Percentiles rank a stretch among this genome's conserved stretches.
phyloP scores from a whole-genome alignment of 2,329 filamentous ascomycete species.

The Pezicula radicicola region DNA sequence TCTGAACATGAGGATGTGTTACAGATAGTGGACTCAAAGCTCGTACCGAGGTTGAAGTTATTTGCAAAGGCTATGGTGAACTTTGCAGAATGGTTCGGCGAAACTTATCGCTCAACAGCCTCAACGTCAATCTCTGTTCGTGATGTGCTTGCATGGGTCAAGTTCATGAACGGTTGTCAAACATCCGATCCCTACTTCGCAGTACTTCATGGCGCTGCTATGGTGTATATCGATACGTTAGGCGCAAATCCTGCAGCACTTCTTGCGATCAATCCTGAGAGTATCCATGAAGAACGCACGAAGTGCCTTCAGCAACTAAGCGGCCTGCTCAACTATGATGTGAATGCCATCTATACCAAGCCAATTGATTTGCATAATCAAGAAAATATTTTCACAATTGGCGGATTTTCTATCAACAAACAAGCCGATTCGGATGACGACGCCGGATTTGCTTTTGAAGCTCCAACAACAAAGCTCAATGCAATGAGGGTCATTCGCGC shows the following conservation, averaged over 20 bases:
- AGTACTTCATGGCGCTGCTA: constrained; percentile 82
- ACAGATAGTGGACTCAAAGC: constrained; percentile 79
- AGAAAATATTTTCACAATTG: constrained; percentile 59
- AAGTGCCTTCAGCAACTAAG: constrained; percentile 72
- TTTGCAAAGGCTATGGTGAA: constrained; percentile 71
- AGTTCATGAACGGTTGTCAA: constrained; percentile 72
- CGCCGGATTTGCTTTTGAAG: constrained; percentile 73
- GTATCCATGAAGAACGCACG: constrained; percentile 67
- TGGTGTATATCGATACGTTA: constrained; percentile 93
- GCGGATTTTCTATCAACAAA: constrained; percentile 68
- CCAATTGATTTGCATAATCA: constrained; percentile 56
- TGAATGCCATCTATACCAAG: constrained; percentile 62
- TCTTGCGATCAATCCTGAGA: constrained; percentile 67
- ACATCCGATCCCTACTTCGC: constrained; percentile 41
- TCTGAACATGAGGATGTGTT: constrained; percentile 82
- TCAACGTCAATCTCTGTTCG: constrained; percentile 82
- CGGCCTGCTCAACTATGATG: constrained; percentile 61
- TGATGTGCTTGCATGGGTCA: constrained; percentile 89
- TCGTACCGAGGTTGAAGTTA: constrained; percentile 51
- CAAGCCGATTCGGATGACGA: constrained; percentile 46
- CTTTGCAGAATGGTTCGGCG: constrained; percentile 92
- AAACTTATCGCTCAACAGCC: constrained; percentile 71
- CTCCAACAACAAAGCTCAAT: constrained; percentile 86
- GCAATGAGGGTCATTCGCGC: constrained; percentile 88
- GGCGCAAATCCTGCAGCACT: constrained; percentile 93